phyloP scores from a whole-genome alignment of 2,329 filamentous ascomycete genomes.

The Fusarium scirpi region DNA sequence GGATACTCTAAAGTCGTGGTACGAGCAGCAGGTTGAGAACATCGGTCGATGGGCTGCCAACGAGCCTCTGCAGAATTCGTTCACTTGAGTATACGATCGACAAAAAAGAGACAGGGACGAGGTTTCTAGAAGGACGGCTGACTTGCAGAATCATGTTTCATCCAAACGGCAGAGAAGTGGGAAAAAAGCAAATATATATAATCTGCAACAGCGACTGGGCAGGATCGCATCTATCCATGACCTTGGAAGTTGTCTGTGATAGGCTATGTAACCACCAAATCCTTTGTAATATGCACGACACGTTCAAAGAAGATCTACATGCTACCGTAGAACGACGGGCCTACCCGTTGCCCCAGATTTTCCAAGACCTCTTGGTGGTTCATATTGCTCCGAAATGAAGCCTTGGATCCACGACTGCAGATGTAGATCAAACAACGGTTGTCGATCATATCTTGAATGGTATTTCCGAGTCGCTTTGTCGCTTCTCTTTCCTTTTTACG shows the following conservation, averaged over 20 bases:
- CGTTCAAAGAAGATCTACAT: constrained; percentile 3
- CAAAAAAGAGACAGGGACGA: constrained; percentile 18
- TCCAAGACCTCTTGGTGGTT: constrained; percentile 2
- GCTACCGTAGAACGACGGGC: constrained; percentile 16
- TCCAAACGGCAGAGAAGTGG: background rate
- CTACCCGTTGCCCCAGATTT: constrained; percentile 27
- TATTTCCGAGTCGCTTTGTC: background rate
- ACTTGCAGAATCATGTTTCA: constrained; percentile 26
- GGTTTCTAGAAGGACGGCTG: constrained; percentile 20
- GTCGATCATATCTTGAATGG: constrained; percentile 29
- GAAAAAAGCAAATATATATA: constrained; percentile 17
- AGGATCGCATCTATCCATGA: constrained; percentile 31
- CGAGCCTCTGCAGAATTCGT: constrained; percentile 40
- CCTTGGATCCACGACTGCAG: constrained; percentile 9
- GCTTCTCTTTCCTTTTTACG: background rate
- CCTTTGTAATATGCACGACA: constrained; percentile 28
- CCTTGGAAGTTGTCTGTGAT: constrained; percentile 22
- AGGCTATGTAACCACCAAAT: constrained; percentile 20
- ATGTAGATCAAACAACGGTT: constrained; percentile 18
- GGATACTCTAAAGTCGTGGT: constrained; percentile 73
- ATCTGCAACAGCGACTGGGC: constrained; percentile 10
- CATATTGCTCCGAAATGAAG: constrained; percentile 7
- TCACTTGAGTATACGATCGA: constrained; percentile 23
- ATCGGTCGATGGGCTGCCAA: constrained; percentile 63
- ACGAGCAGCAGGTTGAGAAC: constrained; percentile 74